Evolutionary conservation across 352 stramenopile genomes (phyloP).

Genomic region (Pythium volutum): DNA sequence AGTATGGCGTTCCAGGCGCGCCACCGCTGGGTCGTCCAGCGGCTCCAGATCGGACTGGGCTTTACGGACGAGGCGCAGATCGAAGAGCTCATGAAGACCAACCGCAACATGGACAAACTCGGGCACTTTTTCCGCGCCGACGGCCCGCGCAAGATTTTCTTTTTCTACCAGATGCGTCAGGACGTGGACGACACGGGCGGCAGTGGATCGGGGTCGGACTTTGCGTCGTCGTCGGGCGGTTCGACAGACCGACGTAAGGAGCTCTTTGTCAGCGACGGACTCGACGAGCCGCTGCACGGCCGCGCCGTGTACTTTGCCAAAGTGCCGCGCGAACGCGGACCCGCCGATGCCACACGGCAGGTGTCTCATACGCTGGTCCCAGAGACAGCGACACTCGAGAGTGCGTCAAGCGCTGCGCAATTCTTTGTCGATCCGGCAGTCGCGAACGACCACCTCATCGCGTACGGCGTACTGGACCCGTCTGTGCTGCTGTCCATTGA

Average conservation of each 20-base stretch:
- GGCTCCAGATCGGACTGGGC: slow-evolving; percentile 65
- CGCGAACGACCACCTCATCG: slow-evolving; percentile 69
- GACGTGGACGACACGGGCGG: slow-evolving; percentile 16
- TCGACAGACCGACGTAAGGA: slow-evolving; percentile 35
- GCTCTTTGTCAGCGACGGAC: slow-evolving; percentile 82
- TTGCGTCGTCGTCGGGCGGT: slow-evolving; percentile 7
- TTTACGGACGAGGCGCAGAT: slow-evolving; percentile 74
- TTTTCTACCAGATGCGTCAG: slow-evolving; percentile 63
- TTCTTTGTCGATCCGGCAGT: slow-evolving; percentile 50
- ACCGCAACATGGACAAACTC: slow-evolving; percentile 78
- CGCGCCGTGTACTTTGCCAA: slow-evolving; percentile 81
- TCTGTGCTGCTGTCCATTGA: slow-evolving; percentile 71
- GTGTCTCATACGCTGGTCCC: neutral
- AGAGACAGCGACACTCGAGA: slow-evolving; percentile 23
- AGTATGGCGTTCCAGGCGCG: slow-evolving; percentile 81
- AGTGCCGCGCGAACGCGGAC: slow-evolving; percentile 31
- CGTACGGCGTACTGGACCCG: slow-evolving; percentile 67
- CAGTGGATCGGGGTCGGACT: neutral
- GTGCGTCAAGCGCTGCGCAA: slow-evolving; percentile 14
- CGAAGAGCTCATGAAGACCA: slow-evolving; percentile 75
- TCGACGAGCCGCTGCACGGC: slow-evolving; percentile 58
- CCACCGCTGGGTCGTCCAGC: slow-evolving; percentile 85
- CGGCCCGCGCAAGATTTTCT: slow-evolving; percentile 71
- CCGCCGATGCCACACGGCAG: neutral
- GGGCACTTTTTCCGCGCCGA: slow-evolving; percentile 65